Evolutionary conservation across 2,329 filamentous ascomycete species (phyloP).

Genomic region (Penicillium sp.): DNA sequence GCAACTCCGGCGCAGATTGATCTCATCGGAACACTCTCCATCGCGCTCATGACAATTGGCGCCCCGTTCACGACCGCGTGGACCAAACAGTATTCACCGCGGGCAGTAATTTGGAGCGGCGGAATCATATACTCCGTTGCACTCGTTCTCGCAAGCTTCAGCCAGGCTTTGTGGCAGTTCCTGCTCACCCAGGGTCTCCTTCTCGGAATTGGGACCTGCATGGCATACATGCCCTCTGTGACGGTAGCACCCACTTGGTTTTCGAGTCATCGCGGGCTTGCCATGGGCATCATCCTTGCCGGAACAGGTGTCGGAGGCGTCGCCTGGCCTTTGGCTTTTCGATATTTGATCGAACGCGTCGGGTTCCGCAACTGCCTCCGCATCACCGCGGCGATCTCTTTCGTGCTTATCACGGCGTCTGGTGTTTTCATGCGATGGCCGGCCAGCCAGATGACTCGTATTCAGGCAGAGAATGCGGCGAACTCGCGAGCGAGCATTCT

Average conservation of each 20-base stretch:
- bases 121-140: constrained; percentile 30
- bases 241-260: constrained; percentile 42
- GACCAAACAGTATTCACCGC: constrained; percentile 35
- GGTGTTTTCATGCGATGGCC: constrained; percentile 30
- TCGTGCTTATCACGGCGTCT: constrained; percentile 27
- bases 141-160: constrained; percentile 33
- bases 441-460: constrained; percentile 14
- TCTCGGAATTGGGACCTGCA: constrained; percentile 37
- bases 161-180: constrained; percentile 33
- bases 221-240: constrained; percentile 39
- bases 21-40: constrained; percentile 38
- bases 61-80: constrained; percentile 36
- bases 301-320: constrained; percentile 43
- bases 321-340: constrained; percentile 34
- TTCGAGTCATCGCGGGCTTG: constrained; percentile 32
- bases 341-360: constrained; percentile 29
- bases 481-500: constrained; percentile 13
- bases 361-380: constrained; percentile 41
- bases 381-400: constrained; percentile 32
- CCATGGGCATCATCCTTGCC: constrained; percentile 40
- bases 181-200: constrained; percentile 37
- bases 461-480: constrained; percentile 19
- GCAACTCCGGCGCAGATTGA: constrained; percentile 39
- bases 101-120: constrained; percentile 28
- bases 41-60: constrained; percentile 38